These are phyloP conservation scores for Purpureocillium lavendulum DNA, from an alignment of 2,329 filamentous ascomycete genomes.

Conservation along the genomic window DNA sequence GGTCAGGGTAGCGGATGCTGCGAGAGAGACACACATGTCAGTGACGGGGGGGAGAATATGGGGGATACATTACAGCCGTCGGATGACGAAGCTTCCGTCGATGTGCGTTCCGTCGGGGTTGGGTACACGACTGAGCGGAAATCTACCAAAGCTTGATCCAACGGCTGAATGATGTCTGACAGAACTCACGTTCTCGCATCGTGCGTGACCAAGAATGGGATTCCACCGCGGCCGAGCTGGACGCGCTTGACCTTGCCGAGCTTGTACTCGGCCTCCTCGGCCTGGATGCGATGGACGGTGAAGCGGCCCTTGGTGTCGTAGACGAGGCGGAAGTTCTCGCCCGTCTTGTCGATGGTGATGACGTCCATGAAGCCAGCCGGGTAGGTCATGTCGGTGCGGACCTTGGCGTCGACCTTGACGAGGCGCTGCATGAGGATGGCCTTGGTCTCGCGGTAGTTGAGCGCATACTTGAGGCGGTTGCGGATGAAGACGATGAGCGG, in stretches of 20 bases:
- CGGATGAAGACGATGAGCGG: slow-evolving; percentile 98
- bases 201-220: slow-evolving; percentile 99
- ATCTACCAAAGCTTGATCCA: slow-evolving; percentile 97
- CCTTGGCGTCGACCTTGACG: slow-evolving; percentile 99
- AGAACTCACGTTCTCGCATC: slow-evolving; percentile 99
- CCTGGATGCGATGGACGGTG: slow-evolving; percentile 98
- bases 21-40: slow-evolving; percentile 10
- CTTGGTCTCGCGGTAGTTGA: slow-evolving; percentile 97
- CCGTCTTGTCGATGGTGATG: slow-evolving; percentile 98
- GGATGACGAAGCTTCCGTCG: slow-evolving; percentile 22
- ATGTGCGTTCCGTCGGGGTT: slow-evolving; percentile 10
- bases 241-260: slow-evolving; percentile 99
- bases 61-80: slow-evolving; percentile 45
- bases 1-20: slow-evolving; percentile 99
- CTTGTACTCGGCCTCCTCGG: slow-evolving; percentile 99
- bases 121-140: slow-evolving; percentile 11
- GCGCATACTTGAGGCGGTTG: slow-evolving; percentile 96
- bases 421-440: slow-evolving; percentile 99
- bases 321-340: slow-evolving; percentile 99
- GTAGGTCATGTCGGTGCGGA: slow-evolving; percentile 97
- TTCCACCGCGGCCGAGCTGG: slow-evolving; percentile 97
- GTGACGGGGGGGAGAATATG: slow-evolving; percentile 21
- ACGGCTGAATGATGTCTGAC: slow-evolving; percentile 99
- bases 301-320: slow-evolving; percentile 99
- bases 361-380: slow-evolving; percentile 99